Conservation (phyloP, 495 filamentous ascomycete species). For the Parmelia sp. region DNA sequence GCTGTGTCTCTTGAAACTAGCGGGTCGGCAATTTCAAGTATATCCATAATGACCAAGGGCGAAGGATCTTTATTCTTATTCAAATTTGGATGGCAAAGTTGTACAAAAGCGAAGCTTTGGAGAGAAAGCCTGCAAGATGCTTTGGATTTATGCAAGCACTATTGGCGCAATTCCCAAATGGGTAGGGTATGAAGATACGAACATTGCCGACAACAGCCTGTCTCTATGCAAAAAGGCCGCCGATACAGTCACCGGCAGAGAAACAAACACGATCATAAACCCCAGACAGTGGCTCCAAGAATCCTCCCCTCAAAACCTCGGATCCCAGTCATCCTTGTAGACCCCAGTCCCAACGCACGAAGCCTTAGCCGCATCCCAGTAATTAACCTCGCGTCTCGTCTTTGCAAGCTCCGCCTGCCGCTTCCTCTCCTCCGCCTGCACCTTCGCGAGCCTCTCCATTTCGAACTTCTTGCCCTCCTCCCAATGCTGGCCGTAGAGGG, state of each 20-base stretch:
- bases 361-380: constrained; percentile 27
- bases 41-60: not conserved
- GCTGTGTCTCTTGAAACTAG: not conserved
- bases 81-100: not conserved
- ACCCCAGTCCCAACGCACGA: constrained; percentile 37
- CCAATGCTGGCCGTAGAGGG: constrained; percentile 40
- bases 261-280: not conserved
- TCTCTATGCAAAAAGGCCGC: not conserved
- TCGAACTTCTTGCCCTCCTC: constrained; percentile 38
- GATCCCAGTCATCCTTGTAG: constrained; percentile 40
- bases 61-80: not conserved
- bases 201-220: not conserved
- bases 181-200: not conserved
- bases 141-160: not conserved
- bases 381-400: constrained; percentile 32
- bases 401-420: constrained; percentile 31
- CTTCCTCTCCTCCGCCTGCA: constrained; percentile 29
- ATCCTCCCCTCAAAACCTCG: constrained; percentile 17
- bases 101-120: not conserved
- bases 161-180: not conserved
- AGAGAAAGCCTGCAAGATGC: not conserved
- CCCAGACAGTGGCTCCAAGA: not conserved
- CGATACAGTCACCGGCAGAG: not conserved
- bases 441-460: constrained; percentile 29
- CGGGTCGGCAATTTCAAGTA: not conserved